These are phyloP conservation scores for Phascolomyces articulosus DNA, from an alignment of 371 early-diverging fungal genomes.

Conservation along the genomic window DNA sequence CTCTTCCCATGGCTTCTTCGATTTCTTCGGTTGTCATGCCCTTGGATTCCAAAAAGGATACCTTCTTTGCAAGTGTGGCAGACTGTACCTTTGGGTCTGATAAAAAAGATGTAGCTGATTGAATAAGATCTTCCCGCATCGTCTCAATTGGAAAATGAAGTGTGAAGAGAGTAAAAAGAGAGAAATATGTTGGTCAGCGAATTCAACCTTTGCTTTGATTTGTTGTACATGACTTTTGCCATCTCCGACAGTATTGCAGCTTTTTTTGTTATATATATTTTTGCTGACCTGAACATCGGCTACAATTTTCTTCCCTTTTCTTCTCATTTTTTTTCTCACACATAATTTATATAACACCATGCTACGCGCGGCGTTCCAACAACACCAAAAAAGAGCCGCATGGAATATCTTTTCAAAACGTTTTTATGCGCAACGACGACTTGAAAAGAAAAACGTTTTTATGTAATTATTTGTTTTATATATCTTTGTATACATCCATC, in stretches of 20 bases:
- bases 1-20: slow-evolving; percentile 83
- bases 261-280: neutral
- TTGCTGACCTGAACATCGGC: neutral
- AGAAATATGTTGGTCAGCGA: neutral
- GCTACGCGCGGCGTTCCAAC: slow-evolving; percentile 2
- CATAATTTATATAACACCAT: neutral
- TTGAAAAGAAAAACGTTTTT: slow-evolving; percentile 18
- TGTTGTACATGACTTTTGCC: neutral
- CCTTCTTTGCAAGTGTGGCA: slow-evolving; percentile 86
- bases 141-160: neutral
- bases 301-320: neutral
- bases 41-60: slow-evolving; percentile 95
- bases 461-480: slow-evolving; percentile 4
- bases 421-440: slow-evolving; percentile 9
- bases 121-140: slow-evolving; percentile 82
- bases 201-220: neutral
- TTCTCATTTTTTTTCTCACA: neutral
- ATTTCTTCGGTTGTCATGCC: slow-evolving; percentile 93
- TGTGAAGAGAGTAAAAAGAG: too few relatives aligned
- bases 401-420: slow-evolving; percentile 5
- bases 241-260: too few relatives aligned
- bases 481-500: neutral
- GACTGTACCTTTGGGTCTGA: slow-evolving; percentile 91
- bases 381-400: neutral
- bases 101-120: slow-evolving; percentile 90